Evolutionary conservation across 1,284 basidiomycete species (phyloP).

Genomic region (Fomitiporia mediterranea): DNA sequence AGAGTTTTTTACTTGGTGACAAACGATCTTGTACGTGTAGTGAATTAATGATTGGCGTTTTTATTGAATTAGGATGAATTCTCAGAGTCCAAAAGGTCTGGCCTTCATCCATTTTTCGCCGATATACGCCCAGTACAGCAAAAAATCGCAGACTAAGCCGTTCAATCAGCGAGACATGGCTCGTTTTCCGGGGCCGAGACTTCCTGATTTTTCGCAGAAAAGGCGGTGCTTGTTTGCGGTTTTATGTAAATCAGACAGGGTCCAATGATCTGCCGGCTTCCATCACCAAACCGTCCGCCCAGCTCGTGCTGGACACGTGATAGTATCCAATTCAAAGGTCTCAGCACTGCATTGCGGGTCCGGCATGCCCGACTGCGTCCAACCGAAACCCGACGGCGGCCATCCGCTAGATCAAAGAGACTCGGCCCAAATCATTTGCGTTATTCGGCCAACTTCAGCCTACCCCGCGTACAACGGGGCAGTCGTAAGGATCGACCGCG

Average conservation of each 20-base stretch:
- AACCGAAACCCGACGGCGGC: neutral
- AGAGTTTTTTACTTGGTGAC: too few relatives aligned
- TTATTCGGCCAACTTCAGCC: neutral
- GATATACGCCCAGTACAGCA: too few relatives aligned
- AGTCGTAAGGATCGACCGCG: neutral
- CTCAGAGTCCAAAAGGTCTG: too few relatives aligned
- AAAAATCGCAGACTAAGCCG: too few relatives aligned
- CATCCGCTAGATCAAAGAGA: too few relatives aligned
- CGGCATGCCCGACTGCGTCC: neutral
- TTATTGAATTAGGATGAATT: too few relatives aligned
- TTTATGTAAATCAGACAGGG: too few relatives aligned
- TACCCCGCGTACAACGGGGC: neutral
- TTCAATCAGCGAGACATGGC: neutral
- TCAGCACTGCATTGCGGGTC: neutral
- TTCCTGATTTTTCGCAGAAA: neutral
- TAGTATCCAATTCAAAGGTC: neutral
- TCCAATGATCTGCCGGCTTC: conserved; percentile 4
- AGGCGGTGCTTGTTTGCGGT: neutral
- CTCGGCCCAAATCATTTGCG: neutral
- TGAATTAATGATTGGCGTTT: too few relatives aligned
- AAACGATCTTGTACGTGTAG: too few relatives aligned
- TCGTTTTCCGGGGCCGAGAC: neutral
- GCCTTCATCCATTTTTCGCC: too few relatives aligned
- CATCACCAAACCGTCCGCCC: neutral
- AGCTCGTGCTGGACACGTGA: neutral